A percentile compares a stretch with the other conserved stretches of the same genome.
phyloP scores from a whole-genome alignment of 371 early-diverging fungal genomes.

The Apophysomyces ossiformis region DNA sequence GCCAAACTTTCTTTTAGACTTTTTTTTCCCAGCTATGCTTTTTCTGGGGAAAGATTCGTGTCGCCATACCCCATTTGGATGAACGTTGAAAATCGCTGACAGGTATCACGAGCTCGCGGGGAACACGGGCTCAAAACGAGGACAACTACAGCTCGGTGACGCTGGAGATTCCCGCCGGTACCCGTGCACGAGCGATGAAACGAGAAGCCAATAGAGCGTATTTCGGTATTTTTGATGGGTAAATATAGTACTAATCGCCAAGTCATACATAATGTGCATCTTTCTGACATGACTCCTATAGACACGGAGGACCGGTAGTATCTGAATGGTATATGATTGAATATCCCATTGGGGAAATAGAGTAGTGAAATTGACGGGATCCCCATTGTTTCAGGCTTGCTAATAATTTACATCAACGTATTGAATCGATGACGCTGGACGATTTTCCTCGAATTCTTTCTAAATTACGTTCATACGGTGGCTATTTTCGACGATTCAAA shows the following conservation, averaged over 20 bases:
- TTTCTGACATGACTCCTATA: constrained; percentile 7
- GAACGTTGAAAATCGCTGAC: not conserved
- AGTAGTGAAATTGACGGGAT: not conserved
- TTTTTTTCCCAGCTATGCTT: not conserved
- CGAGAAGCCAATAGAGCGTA: constrained; percentile 47
- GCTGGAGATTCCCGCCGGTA: constrained; percentile 32
- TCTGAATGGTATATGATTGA: constrained; percentile 42
- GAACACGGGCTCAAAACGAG: constrained; percentile 52
- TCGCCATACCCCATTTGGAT: constrained; percentile 8
- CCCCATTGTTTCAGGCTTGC: constrained; percentile 34
- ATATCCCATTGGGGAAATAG: not conserved
- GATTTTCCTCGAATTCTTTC: constrained; percentile 42
- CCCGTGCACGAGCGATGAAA: constrained; percentile 25
- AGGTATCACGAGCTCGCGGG: constrained; percentile 46
- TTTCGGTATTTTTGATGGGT: constrained; percentile 64
- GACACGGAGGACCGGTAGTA: constrained; percentile 51
- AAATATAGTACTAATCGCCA: constrained; percentile 4
- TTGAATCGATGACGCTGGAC: constrained; percentile 42
- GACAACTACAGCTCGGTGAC: constrained; percentile 46
- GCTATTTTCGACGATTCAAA: constrained; percentile 49
- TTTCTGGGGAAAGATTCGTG: not conserved
- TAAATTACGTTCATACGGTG: constrained; percentile 40
- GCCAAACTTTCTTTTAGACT: constrained; percentile 5
- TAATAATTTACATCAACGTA: constrained; percentile 43
- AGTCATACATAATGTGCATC: too few relatives aligned